Conservation (phyloP, 768 basidiomycete genomes). For the Mrakia blollopis region DNA sequence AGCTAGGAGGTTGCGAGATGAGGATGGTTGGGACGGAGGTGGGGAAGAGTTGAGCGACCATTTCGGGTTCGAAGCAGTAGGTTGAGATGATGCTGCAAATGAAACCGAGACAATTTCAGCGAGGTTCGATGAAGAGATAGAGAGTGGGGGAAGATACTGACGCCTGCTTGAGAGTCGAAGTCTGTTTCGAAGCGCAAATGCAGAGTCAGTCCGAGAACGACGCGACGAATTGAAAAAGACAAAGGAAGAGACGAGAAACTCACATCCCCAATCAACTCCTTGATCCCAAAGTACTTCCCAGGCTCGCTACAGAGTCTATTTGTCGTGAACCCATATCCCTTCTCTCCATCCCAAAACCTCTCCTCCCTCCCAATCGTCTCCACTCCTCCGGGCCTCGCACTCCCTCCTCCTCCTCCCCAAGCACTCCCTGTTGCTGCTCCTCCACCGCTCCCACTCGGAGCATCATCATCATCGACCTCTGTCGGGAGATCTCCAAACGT, state of each 20-base stretch:
- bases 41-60: background rate
- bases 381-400: background rate
- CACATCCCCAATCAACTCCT: conserved; percentile 20
- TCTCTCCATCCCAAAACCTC: conserved; percentile 14
- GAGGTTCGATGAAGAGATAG: background rate
- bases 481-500: background rate
- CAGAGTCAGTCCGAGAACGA: background rate
- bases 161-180: background rate
- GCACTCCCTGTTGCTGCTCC: too few species aligned
- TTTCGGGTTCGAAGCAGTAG: conserved; percentile 10
- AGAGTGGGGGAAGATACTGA: background rate
- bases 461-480: too few species aligned
- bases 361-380: background rate
- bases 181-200: background rate
- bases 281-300: background rate
- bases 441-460: too few species aligned
- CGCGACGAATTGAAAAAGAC: background rate
- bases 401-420: too few species aligned
- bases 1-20: background rate
- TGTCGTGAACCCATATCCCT: conserved; percentile 1
- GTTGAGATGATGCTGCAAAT: conserved; percentile 11
- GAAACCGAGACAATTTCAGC: background rate
- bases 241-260: background rate
- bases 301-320: background rate
- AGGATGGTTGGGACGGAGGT: background rate